Base-by-base conservation (phyloP, 371 early-diverging fungal species). In the Saksenaea oblongispora region DNA sequence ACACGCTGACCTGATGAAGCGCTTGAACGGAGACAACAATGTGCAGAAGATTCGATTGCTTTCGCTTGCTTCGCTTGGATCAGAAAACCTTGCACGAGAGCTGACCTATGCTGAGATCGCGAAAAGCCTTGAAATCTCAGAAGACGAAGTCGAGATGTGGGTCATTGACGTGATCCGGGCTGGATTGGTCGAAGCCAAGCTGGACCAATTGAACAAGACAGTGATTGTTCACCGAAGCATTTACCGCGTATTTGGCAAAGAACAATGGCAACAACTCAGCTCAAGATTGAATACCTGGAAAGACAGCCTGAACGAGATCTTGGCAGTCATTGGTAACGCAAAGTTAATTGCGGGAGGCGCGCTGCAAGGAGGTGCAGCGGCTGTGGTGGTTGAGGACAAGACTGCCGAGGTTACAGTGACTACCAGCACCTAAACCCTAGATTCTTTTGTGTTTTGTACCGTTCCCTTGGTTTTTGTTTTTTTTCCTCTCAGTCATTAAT, bases 81-180 rank as follows among this genome's bases (percentile, higher is more conserved):
- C 92, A 7, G 84, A 86, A 65, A 85, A 89, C 69, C 76, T 93
- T 53, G 78, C 87, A 34, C 77, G 84, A 44, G 87, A 86, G 62
- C 75, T 97, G 69, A 75, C 88, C 53, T 95, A 94, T 74, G 70
- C 71, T 55, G 82, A 84, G 22, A 88, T 97, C 58, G 89, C 93
- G 54, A 78, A 82, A 54, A 87, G 85, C 7, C 79, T 96, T 54
- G 87, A 87, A 63, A 87, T 96, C 56, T 75, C 82, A 10, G 89
- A 87, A 61, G 87, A 82, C n/a, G 94, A 95, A 39, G 94, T 95
- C 7, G 96, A 96, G 79, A 75, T 93, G 84, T 94, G 94, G 93
- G 89, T 95, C 22, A 95, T 97, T 76, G 94, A 95, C 75, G 89
- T 87, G 13, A 95, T 96, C 61, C 93, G 95, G 31, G 90, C 93